phyloP scores from a whole-genome alignment of 805 yeast genomes.

The Suhomyces pyralidae region DNA sequence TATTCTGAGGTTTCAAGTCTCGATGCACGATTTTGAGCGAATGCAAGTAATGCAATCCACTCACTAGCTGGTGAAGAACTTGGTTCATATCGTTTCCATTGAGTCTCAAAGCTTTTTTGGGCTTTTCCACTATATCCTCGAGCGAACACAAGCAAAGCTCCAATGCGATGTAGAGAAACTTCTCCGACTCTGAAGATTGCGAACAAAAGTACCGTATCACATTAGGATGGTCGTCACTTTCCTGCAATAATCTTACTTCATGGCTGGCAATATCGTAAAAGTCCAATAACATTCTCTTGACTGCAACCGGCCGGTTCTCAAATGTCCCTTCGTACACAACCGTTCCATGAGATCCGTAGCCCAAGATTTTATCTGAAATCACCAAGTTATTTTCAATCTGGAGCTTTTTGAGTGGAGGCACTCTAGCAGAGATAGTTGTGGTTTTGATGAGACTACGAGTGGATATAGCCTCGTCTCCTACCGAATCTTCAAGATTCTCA shows the following conservation, averaged over 20 bases:
- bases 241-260: constrained; percentile 82
- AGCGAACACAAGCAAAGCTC: constrained; percentile 88
- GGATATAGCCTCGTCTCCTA: constrained; percentile 17
- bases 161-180: constrained; percentile 86
- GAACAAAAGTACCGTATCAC: constrained; percentile 91
- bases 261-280: constrained; percentile 93
- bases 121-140: constrained; percentile 74
- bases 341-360: constrained; percentile 96
- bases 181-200: constrained; percentile 68
- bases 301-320: constrained; percentile 93
- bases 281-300: constrained; percentile 88
- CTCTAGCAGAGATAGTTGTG: constrained; percentile 3
- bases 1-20: constrained; percentile 93
- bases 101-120: constrained; percentile 40
- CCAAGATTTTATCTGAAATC: constrained; percentile 74
- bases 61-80: constrained; percentile 70
- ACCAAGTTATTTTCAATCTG: constrained; percentile 50
- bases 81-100: constrained; percentile 40
- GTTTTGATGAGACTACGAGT: constrained; percentile 31
- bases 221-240: constrained; percentile 95
- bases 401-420: constrained; percentile 27
- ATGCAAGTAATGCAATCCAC: constrained; percentile 84
- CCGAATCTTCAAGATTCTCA: constrained; percentile 6
- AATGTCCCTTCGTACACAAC: constrained; percentile 88
- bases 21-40: constrained; percentile 89